Evolutionary conservation across 371 early-diverging fungal species (phyloP), one percentile per base, ranked within the genome.

Genomic region (Zopfochytrium polystomum): DNA sequence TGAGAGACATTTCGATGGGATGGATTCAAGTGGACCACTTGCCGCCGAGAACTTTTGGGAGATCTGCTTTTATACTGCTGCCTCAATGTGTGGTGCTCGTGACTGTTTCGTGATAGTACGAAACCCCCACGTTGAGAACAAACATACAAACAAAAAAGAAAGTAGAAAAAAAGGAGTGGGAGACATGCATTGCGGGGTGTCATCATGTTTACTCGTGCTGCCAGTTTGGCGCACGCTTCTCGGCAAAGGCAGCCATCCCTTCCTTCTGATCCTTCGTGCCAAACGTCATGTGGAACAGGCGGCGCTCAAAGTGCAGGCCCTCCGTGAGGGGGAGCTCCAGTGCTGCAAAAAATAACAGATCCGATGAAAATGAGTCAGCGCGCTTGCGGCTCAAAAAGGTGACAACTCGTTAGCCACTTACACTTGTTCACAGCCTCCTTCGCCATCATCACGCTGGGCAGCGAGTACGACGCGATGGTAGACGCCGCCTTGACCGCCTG

Each of bases 171-270:
- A n/a, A n/a, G n/a, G n/a, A n/a, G n/a, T n/a, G n/a, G n/a, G n/a
- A n/a, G n/a, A n/a, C n/a, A n/a, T n/a, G n/a, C n/a, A n/a, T n/a
- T n/a, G n/a, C n/a, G n/a, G n/a, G n/a, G n/a, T n/a, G n/a, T n/a
- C n/a, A n/a, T n/a, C n/a, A n/a, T 42, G 2, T 15, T 81, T 86
- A 96, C 74, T 91, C 84, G 81, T 96, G 76, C 57, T 76, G 88
- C 80, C 91, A 98, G 49, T 81, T 85, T 58, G 98, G 80, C 75
- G 85, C 83, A 70, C 98, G 85, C 85, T 98, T 98, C 72, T 93
- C 93, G 48, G 84, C 87, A 73, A 98, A 98, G 11, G 98, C 98
- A n/a, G 63, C 52, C 95, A 96, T 96, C 54, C 98, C 98, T 80
- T 98, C 98, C 77, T 87, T 91, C 79, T 94, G 93, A 75, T 98